Conservation (phyloP, 2,329 filamentous ascomycete species). For the Aureobasidium lini region DNA sequence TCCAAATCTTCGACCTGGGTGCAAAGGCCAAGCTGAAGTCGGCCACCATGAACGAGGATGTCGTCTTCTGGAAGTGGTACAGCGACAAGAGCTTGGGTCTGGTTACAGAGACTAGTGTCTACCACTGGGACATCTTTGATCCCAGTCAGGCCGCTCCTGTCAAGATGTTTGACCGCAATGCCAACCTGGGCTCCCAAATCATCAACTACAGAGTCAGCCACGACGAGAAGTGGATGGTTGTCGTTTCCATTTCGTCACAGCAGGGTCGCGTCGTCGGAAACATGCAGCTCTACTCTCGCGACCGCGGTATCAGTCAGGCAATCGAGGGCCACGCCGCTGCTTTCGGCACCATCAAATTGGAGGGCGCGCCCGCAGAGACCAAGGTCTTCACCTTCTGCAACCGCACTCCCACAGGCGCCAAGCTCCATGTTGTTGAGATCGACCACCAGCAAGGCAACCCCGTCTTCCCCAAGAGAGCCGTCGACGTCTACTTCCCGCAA, state of each 20-base stretch:
- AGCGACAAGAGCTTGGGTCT: slow-evolving; percentile 81
- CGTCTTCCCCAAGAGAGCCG: slow-evolving; percentile 86
- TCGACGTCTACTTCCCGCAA: slow-evolving; percentile 94
- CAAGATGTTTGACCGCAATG: slow-evolving; percentile 91
- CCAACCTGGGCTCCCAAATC: slow-evolving; percentile 92
- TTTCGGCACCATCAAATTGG: slow-evolving; percentile 81
- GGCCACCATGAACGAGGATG: slow-evolving; percentile 91
- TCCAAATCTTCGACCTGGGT: slow-evolving; percentile 95
- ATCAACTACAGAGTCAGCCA: slow-evolving; percentile 98
- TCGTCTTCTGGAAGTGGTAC: slow-evolving; percentile 99
- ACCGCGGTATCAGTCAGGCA: slow-evolving; percentile 92
- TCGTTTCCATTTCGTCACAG: slow-evolving; percentile 91
- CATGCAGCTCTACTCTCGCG: slow-evolving; percentile 95
- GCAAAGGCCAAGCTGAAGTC: slow-evolving; percentile 96
- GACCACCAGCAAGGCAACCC: slow-evolving; percentile 88
- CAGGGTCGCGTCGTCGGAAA: slow-evolving; percentile 88
- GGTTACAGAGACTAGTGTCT: slow-evolving; percentile 84
- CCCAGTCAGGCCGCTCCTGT: slow-evolving; percentile 67
- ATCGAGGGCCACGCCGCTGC: slow-evolving; percentile 96
- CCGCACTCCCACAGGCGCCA: slow-evolving; percentile 78
- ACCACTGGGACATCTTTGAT: slow-evolving; percentile 97
- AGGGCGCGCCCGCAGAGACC: slow-evolving; percentile 82
- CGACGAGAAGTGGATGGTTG: slow-evolving; percentile 97
- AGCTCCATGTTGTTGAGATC: slow-evolving; percentile 96
- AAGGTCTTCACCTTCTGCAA: slow-evolving; percentile 97